Evolutionary conservation across 441 rosid species (phyloP).

Genomic region (Pelargonium cotyledonis): DNA sequence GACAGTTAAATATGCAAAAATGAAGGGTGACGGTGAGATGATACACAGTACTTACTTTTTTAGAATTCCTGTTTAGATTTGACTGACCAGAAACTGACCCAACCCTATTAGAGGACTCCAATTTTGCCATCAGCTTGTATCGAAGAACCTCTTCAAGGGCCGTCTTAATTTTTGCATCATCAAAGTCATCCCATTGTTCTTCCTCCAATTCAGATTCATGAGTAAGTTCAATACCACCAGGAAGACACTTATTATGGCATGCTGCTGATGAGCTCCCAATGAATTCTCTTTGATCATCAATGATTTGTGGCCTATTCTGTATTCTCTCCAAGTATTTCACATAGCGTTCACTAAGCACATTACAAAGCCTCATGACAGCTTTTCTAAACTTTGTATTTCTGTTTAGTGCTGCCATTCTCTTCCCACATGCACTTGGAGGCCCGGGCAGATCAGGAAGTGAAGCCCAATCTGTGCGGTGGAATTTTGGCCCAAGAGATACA

Average conservation of each 20-base stretch:
- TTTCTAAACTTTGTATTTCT: constrained; percentile 52
- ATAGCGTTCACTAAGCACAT: constrained; percentile 67
- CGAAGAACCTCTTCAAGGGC: constrained; percentile 63
- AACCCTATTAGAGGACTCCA: constrained; percentile 42
- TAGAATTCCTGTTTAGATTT: not conserved
- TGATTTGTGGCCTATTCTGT: constrained; percentile 32
- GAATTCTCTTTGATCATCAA: constrained; percentile 33
- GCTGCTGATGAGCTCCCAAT: constrained; percentile 28
- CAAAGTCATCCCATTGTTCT: constrained; percentile 84
- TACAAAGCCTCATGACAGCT: constrained; percentile 77
- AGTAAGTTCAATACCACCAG: constrained; percentile 28
- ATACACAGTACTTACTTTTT: not conserved
- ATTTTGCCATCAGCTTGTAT: constrained; percentile 62
- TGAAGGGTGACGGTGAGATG: constrained; percentile 1
- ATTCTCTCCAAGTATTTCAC: constrained; percentile 53
- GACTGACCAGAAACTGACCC: constrained; percentile 29
- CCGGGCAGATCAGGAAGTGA: constrained; percentile 70
- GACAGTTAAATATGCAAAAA: not conserved
- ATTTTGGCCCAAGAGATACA: constrained; percentile 71
- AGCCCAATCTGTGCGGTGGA: constrained; percentile 74
- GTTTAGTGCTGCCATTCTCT: constrained; percentile 60
- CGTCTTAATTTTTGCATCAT: constrained; percentile 42
- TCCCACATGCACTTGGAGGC: constrained; percentile 52
- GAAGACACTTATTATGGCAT: constrained; percentile 20
- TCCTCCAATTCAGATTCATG: constrained; percentile 37